Conservation (phyloP, 2,329 filamentous ascomycete species). For the Fusarium tuaranense region DNA sequence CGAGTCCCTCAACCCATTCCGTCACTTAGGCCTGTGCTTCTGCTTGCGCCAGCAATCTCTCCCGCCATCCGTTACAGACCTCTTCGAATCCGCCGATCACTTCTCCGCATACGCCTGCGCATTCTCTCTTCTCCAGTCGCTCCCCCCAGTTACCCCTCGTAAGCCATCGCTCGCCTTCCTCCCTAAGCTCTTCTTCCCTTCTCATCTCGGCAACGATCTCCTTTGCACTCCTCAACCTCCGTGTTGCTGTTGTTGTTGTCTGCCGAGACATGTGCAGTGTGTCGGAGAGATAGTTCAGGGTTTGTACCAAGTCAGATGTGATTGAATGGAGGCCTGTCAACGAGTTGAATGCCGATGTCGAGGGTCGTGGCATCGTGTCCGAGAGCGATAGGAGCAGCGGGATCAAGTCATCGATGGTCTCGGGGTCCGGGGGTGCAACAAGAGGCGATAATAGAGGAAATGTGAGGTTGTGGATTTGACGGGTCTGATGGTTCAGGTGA, state of each 20-base stretch:
- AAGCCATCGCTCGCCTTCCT: conserved; percentile 87
- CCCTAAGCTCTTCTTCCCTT: conserved; percentile 82
- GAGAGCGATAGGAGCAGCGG: conserved; percentile 75
- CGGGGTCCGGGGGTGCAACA: conserved; percentile 70
- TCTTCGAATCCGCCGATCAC: conserved; percentile 94
- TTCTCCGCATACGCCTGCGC: conserved; percentile 84
- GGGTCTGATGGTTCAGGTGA: conserved; percentile 80
- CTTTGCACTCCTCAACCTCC: conserved; percentile 82
- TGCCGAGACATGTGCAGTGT: conserved; percentile 95
- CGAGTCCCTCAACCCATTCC: conserved; percentile 5
- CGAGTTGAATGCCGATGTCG: conserved; percentile 72
- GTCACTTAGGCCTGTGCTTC: conserved; percentile 56
- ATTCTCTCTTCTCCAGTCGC: conserved; percentile 80
- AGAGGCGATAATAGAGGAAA: conserved; percentile 79
- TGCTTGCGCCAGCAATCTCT: conserved; percentile 76
- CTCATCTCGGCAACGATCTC: conserved; percentile 89
- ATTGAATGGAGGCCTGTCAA: conserved; percentile 76
- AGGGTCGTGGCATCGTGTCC: conserved; percentile 74
- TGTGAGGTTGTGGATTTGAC: conserved; percentile 78
- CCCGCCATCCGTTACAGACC: conserved; percentile 86
- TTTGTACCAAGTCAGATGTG: conserved; percentile 80
- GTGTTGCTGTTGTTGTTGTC: conserved; percentile 82
- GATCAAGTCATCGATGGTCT: conserved; percentile 76
- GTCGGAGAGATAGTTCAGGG: conserved; percentile 88
- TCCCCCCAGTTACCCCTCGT: conserved; percentile 86